phyloP scores from a whole-genome alignment of 106 monocot species.

The Dendrobium huoshanense region DNA sequence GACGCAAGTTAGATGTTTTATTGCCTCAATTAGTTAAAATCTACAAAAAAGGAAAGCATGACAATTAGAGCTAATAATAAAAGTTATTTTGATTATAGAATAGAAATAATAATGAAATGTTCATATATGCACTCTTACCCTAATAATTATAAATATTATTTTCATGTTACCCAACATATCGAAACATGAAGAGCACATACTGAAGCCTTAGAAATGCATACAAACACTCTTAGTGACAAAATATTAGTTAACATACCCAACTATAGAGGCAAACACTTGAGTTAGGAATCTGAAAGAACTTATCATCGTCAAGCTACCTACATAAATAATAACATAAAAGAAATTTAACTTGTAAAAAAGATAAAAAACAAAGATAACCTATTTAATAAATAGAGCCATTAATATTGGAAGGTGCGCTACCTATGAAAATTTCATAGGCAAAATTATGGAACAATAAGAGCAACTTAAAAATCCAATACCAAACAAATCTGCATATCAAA shows the following conservation, averaged over 20 bases:
- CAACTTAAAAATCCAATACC: neutral
- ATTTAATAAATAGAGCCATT: neutral
- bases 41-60: too few relatives aligned
- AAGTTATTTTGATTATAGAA: too few relatives aligned
- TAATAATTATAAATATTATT: too few relatives aligned
- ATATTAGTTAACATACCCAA: constrained; percentile 54
- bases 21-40: too few relatives aligned
- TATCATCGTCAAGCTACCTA: constrained; percentile 94
- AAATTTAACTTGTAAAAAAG: neutral
- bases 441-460: neutral
- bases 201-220: too few relatives aligned
- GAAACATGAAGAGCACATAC: neutral
- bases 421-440: neutral
- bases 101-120: too few relatives aligned
- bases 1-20: neutral
- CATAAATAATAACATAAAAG: constrained; percentile 3
- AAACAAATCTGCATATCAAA: neutral
- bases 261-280: constrained; percentile 94
- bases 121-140: too few relatives aligned
- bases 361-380: neutral
- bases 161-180: too few relatives aligned
- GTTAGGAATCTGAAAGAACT: constrained; percentile 97
- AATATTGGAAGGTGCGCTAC: neutral
- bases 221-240: neutral
- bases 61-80: too few relatives aligned